Percentiles rank a stretch among this genome's conserved stretches.
Evolutionary conservation across 345 rosid species (phyloP).

Genomic region (Eucalyptus pauciflora): DNA sequence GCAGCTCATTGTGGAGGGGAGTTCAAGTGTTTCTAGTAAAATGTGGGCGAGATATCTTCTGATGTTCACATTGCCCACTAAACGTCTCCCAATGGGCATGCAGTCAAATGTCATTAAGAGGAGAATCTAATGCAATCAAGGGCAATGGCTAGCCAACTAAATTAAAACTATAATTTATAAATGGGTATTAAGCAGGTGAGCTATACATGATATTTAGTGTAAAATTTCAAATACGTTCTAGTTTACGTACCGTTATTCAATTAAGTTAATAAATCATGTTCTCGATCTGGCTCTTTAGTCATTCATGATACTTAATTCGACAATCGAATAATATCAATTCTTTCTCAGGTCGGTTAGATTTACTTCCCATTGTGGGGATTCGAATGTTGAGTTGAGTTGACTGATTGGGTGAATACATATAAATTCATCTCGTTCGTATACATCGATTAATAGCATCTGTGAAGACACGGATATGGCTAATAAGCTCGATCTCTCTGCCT

Average conservation of each 20-base stretch:
- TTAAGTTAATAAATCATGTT: background rate
- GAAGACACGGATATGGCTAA: accelerated
- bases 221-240: accelerated
- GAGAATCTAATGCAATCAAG: background rate
- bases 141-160: background rate
- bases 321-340: background rate
- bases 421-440: background rate
- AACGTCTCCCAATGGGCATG: background rate
- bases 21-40: background rate
- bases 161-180: background rate
- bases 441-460: accelerated
- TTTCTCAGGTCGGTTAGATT: accelerated
- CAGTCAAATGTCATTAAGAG: background rate
- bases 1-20: background rate
- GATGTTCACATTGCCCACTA: background rate
- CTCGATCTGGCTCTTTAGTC: accelerated
- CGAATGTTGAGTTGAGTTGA: accelerated
- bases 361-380: accelerated
- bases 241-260: accelerated
- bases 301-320: background rate
- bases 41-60: background rate
- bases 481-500: background rate
- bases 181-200: background rate
- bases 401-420: accelerated
- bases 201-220: background rate